Base-by-base conservation (phyloP, 106 monocot genomes). In the Dendrobium officinale region DNA sequence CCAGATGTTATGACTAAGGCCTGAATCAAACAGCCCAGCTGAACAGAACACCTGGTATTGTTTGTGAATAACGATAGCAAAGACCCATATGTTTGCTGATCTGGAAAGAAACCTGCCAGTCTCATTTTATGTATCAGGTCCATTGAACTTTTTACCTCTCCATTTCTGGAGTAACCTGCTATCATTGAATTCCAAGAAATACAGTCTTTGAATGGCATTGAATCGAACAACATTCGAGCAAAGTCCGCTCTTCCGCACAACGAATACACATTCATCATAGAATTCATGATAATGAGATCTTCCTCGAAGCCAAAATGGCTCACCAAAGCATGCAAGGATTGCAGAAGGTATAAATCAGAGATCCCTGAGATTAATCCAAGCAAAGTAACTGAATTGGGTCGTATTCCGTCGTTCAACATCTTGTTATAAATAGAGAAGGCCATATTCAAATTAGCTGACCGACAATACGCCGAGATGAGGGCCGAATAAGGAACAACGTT, bases 111-210 rank as follows among this genome's bases (percentile, higher is more conserved):
- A 0, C 80, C 80, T 20, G n/a, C 75, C 6, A 56, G 27, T 41
- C 83, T 81, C 94, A 94, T 94, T 48, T 18, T 81, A 41, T 29
- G 75, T 20, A 91, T 78, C 74, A 94, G 77, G 16, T 51, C 54
- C 11, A 86, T 42, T 3, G 82, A 67, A 37, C 85, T 86, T 18
- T 70, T 79, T 16, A 73, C 5, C 5, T 56, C 58, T 16, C 82
- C 88, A 22, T 4, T 79, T 31, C 45, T 74, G 18, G 88, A 72
- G 67, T 89, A 89, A 0, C 89, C 89, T 20, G 86, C 83, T 10
- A 94, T 80, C 80, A 94, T 80, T 1, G 86, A 89, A 76, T 94
- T 94, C 94, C 91, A 94, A 5, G 94, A 89, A 58, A 94, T 79
- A 1, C 75, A 37, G 68, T 94, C 91, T 40, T 42, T 84, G 7